These are phyloP conservation scores for Mitragyna speciosa DNA, from an alignment of 257 asterid species.

Conservation along the genomic window DNA sequence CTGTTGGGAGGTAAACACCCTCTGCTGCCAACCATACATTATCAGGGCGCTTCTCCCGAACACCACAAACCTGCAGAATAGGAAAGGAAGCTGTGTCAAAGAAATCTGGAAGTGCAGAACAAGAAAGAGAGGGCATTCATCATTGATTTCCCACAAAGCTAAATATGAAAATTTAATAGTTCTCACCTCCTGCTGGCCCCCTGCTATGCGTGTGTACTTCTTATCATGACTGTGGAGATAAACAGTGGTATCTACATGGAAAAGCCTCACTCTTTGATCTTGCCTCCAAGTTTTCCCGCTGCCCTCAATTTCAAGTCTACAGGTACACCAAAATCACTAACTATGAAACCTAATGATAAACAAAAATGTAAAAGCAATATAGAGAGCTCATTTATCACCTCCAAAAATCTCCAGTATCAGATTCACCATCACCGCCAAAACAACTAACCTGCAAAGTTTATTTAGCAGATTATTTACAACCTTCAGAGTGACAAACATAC, in stretches of 20 bases:
- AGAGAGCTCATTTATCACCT: conserved; percentile 42
- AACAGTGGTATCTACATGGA: conserved; percentile 81
- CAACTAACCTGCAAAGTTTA: conserved; percentile 73
- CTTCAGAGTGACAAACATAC: neutral
- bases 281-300: conserved; percentile 97
- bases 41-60: conserved; percentile 81
- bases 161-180: neutral
- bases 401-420: conserved; percentile 97
- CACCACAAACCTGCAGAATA: conserved; percentile 81
- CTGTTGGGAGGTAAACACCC: conserved; percentile 80
- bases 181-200: conserved; percentile 99
- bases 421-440: conserved; percentile 77
- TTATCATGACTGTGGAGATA: conserved; percentile 97
- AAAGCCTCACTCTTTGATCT: conserved; percentile 90
- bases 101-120: neutral
- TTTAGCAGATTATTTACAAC: neutral
- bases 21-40: conserved; percentile 96
- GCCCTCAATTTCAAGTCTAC: conserved; percentile 91
- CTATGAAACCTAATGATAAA: neutral
- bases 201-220: conserved; percentile 95
- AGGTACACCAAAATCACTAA: neutral
- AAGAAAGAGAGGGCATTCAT: neutral
- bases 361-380: neutral
- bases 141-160: neutral
- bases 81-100: neutral